Conservation (phyloP, 306 rosid genomes). For the Malus asiatica region DNA sequence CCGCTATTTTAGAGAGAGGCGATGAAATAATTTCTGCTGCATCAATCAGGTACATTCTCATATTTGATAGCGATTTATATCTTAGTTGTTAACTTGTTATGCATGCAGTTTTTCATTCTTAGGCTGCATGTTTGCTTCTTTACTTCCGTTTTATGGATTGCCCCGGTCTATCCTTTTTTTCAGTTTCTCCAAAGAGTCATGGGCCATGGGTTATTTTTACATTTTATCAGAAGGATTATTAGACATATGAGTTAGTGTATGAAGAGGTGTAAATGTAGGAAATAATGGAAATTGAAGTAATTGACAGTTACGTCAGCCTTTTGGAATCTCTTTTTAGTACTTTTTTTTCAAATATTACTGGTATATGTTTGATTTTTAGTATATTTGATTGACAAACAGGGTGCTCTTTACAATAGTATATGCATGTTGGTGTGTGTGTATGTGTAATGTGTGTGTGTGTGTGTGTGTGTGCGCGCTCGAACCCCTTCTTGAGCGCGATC, state of each 20-base stretch:
- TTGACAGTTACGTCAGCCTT: not conserved
- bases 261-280: not conserved
- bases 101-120: not conserved
- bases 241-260: not conserved
- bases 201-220: not conserved
- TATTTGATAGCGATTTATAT: not conserved
- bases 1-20: slow-evolving; percentile 92
- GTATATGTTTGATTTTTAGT: not conserved
- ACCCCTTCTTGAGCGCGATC: no score
- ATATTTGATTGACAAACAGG: not conserved
- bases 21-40: slow-evolving; percentile 94
- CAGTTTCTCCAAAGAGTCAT: not conserved
- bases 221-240: not conserved
- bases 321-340: not conserved
- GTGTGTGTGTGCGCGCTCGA: no score
- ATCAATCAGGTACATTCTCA: slow-evolving; percentile 58
- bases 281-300: not conserved
- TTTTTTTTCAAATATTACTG: not conserved
- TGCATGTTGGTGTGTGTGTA: not conserved
- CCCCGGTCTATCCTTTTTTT: not conserved
- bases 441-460: not conserved
- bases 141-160: not conserved
- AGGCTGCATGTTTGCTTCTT: not conserved
- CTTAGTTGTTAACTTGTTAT: not conserved
- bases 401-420: not conserved